Base-by-base conservation (phyloP, 106 monocot genomes). In the Dioscorea dumetorum region DNA sequence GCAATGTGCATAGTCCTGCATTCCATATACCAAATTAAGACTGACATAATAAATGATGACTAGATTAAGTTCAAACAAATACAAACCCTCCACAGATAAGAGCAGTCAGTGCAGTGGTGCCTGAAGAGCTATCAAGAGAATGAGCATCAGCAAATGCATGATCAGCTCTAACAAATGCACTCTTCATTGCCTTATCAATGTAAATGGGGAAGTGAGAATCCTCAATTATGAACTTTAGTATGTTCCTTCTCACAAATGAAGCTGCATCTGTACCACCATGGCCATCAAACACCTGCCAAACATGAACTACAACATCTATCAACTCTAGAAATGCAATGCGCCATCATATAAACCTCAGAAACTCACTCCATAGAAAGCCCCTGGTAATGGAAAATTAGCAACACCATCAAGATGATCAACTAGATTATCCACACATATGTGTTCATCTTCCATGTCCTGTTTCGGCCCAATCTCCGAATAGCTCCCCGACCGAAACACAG, bases 311-410 rank as follows among this genome's bases (percentile, higher is more conserved):
- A 54, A 54, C 15, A 18, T 16, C 54, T 54, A 54, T 15, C 18
- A 54, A 16, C 19, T 18, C 15, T 54, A 54, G 19, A 54, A 15
- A 54, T 54, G 54, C 12, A 54, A 54, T 54, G 18, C 0, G 3
- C 4, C 12, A 51, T 8, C 54, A 54, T 4, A 54, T 54, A 54
- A 19, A 54, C 12, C 6, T 49, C n/a, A 21, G 32, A 19, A 32
- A 65, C 88, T 72, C 71, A 90, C 92, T 76, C 88, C 92, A 73
- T 88, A 92, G 63, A 85, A 92, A 61, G 92, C 87, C 23, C 85
- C 77, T 6, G 88, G 88, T 41, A 74, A 64, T 31, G 82, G 74
- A 24, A 85, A 73, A 58, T 50, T 23, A 0, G 77, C 50, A 4
- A 50, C 15, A 0, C 66, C 33, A 11, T 72, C 72, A 48, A 88